Conservation (phyloP, 257 asterid species). For the Nicotiana knightiana region DNA sequence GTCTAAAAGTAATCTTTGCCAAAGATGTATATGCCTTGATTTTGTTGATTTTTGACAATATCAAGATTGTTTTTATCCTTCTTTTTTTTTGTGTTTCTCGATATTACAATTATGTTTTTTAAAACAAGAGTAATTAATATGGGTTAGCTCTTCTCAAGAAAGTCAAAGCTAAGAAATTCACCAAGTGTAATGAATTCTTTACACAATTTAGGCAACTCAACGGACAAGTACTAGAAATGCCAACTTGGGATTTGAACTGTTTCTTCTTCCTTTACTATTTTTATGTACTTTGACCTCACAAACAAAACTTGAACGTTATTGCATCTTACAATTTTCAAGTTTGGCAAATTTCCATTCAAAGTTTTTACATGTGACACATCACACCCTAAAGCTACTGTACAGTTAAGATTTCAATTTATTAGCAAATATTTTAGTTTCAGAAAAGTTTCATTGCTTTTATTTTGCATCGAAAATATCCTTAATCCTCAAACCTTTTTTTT, state of each 20-base stretch:
- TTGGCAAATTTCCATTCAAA: neutral
- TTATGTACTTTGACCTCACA: no score
- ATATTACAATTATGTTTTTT: neutral
- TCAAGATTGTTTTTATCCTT: neutral
- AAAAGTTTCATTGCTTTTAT: neutral
- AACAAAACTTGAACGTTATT: neutral
- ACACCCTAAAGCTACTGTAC: neutral
- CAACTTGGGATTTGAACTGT: neutral
- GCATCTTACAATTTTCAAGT: neutral
- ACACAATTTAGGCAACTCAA: neutral
- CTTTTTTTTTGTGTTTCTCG: neutral
- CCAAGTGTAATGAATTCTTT: no score
- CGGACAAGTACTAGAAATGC: neutral
- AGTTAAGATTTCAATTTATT: no score
- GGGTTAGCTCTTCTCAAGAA: neutral
- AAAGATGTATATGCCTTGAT: neutral
- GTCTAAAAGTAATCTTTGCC: no score
- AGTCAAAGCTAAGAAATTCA: neutral
- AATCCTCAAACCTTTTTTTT: no score
- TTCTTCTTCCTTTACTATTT: no score
- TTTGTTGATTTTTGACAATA: neutral
- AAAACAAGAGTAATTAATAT: neutral
- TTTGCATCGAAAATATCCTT: neutral
- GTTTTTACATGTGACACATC: neutral
- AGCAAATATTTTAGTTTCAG: neutral